These are phyloP conservation scores for Alnus rubra DNA, from an alignment of 306 rosid species.

Conservation along the genomic window DNA sequence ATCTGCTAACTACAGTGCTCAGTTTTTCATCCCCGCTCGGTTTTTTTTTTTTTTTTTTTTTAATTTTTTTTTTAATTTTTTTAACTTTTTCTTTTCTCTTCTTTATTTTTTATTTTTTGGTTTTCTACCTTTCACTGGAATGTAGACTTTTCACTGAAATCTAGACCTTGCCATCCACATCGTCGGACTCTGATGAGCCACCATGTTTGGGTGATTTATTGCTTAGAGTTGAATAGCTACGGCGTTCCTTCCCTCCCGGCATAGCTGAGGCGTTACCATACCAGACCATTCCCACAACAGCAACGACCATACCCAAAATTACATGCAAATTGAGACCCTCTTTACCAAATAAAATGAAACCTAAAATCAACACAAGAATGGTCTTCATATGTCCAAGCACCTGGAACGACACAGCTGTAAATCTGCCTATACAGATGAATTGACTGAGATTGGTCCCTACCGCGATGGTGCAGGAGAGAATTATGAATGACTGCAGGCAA, in stretches of 20 bases:
- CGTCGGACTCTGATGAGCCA: constrained; percentile 44
- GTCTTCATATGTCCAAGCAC: constrained; percentile 90
- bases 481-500: constrained; percentile 64
- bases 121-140: not conserved
- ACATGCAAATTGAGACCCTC: constrained; percentile 75
- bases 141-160: constrained; percentile 19
- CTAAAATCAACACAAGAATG: constrained; percentile 63
- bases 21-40: not conserved
- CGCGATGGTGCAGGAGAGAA: constrained; percentile 69
- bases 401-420: constrained; percentile 79
- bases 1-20: constrained; percentile 40
- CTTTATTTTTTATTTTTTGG: not conserved
- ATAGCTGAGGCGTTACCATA: constrained; percentile 76
- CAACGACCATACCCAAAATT: constrained; percentile 65
- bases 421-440: constrained; percentile 86
- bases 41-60: not conserved
- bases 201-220: constrained; percentile 46
- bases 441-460: constrained; percentile 88
- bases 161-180: constrained; percentile 50
- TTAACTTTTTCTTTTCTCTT: not conserved
- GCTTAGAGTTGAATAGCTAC: constrained; percentile 31
- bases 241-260: constrained; percentile 78
- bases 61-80: not conserved
- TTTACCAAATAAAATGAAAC: constrained; percentile 78
- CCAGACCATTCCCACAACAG: constrained; percentile 77